Percentiles rank a stretch among this genome's conserved stretches.
Evolutionary conservation across 768 basidiomycete species (phyloP).

Genomic region (Favolaschia claudopus): DNA sequence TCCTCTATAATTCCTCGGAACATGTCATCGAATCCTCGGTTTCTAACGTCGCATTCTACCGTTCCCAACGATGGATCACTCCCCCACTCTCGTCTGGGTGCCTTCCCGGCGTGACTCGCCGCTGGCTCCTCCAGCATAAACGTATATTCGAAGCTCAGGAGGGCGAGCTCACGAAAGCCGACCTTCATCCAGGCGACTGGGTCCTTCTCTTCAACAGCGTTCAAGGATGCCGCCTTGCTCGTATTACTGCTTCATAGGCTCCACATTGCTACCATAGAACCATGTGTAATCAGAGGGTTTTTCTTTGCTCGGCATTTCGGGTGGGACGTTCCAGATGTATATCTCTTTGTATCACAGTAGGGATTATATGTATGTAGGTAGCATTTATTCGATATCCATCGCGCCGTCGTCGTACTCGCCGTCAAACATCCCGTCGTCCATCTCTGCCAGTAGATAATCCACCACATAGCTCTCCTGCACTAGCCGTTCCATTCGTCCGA

Average conservation of each 20-base stretch:
- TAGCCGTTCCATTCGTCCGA: slow-evolving; percentile 81
- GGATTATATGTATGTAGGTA: slow-evolving; percentile 7
- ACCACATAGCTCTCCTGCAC: slow-evolving; percentile 96
- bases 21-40: slow-evolving; percentile 72
- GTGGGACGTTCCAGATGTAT: neutral
- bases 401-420: slow-evolving; percentile 50
- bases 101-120: slow-evolving; percentile 73
- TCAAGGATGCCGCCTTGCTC: slow-evolving; percentile 71
- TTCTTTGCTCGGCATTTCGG: neutral
- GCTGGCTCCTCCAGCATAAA: slow-evolving; percentile 70
- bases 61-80: slow-evolving; percentile 67
- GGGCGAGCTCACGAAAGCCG: slow-evolving; percentile 48
- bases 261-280: neutral
- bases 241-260: slow-evolving; percentile 33
- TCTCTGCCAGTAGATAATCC: slow-evolving; percentile 87
- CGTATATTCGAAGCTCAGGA: slow-evolving; percentile 60
- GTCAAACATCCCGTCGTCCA: slow-evolving; percentile 82
- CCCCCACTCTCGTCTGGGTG: slow-evolving; percentile 69
- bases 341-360: slow-evolving; percentile 10
- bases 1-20: slow-evolving; percentile 63
- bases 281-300: neutral
- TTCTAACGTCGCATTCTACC: slow-evolving; percentile 75
- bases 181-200: slow-evolving; percentile 62
- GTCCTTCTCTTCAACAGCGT: slow-evolving; percentile 79
- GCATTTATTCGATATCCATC: slow-evolving; percentile 43